Base-by-base conservation (phyloP, 768 basidiomycete genomes). In the Rhodotorula graminis region DNA sequence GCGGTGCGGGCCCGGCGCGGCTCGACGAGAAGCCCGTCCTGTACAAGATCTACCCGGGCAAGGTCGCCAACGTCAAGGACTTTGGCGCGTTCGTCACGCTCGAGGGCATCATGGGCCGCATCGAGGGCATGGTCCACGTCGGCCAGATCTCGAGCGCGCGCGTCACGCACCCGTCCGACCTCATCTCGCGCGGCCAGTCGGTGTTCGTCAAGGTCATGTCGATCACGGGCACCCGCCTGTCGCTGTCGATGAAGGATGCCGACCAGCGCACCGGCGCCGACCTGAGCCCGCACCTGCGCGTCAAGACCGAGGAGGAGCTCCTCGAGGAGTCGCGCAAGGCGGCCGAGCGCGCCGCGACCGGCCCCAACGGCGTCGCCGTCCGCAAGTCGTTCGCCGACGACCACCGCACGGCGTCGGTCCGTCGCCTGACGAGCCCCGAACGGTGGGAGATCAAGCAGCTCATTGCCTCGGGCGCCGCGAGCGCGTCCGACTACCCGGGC, bases 371-470 rank as follows among this genome's bases (percentile, higher is more conserved):
- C 25, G 84, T 94, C 31, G 92, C 94, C 4, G 84, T 97, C 25
- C 66, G 73, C 44, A 71, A 72, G 64, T 65, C 61, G 14, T 79
- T 79, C 62, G 78, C 78, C 10, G 76, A 77, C 61, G 78, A 80
- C 58, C 86, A 84, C 33, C 85, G 86, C 16, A 85, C 88, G 25
- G 87, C 88, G 46, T 91, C 90, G 5, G 92, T 93, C 0, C 93
- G 93, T 79, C 87, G 95, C 25, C 83, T 98, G 69, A 94, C 94
- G 2, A 93, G 91, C 14, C 96, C 96, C 2, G 96, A 99, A 81
- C 88, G 96, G 42, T 99, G 96, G 93, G 96, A 99, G 83, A 94
- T 99, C 82, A 97, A 98, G 81, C 96, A 98, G 80, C 87, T 99
- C 68, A 96, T 98, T 67, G 91, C 96, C 1, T 96, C 93, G 44